Evolutionary conservation across 1,284 basidiomycete species (phyloP).

Genomic region (Coriolopsis trogii): DNA sequence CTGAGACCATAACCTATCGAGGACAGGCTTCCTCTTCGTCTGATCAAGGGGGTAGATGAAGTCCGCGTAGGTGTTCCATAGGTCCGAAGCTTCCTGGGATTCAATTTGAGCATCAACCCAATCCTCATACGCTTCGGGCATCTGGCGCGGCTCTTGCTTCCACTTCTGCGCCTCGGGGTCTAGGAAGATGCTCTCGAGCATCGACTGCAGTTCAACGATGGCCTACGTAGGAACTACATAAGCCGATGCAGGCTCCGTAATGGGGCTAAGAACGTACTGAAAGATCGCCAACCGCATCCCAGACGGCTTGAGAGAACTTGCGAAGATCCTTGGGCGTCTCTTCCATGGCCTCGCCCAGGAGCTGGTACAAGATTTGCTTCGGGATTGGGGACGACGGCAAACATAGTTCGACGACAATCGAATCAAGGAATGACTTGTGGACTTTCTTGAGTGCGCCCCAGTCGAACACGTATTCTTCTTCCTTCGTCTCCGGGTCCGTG

Average conservation of each 20-base stretch:
- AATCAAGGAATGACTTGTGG: slow-evolving; percentile 76
- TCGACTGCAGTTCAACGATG: slow-evolving; percentile 61
- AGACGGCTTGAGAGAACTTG: slow-evolving; percentile 73
- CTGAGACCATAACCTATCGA: slow-evolving; percentile 65
- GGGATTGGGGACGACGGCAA: slow-evolving; percentile 70
- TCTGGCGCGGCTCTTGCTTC: slow-evolving; percentile 48
- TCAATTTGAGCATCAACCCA: slow-evolving; percentile 70
- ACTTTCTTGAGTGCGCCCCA: slow-evolving; percentile 58
- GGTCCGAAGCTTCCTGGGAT: slow-evolving; percentile 57
- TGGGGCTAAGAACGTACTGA: slow-evolving; percentile 48
- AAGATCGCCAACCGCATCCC: slow-evolving; percentile 78
- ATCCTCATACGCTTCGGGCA: slow-evolving; percentile 57
- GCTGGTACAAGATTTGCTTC: slow-evolving; percentile 59
- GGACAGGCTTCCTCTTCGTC: slow-evolving; percentile 48
- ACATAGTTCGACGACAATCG: slow-evolving; percentile 76
- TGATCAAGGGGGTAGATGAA: slow-evolving; percentile 60
- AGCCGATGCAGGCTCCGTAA: neutral
- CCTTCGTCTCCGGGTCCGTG: slow-evolving; percentile 36
- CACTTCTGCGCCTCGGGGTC: slow-evolving; percentile 52
- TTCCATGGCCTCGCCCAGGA: slow-evolving; percentile 67
- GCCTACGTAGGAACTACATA: slow-evolving; percentile 43
- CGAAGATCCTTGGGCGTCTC: slow-evolving; percentile 71
- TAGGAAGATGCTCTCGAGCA: slow-evolving; percentile 61
- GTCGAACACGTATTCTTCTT: slow-evolving; percentile 58
- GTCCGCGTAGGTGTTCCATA: slow-evolving; percentile 53